Base-by-base conservation (phyloP, 2,329 filamentous ascomycete species). In the Epichloe coenophiala region DNA sequence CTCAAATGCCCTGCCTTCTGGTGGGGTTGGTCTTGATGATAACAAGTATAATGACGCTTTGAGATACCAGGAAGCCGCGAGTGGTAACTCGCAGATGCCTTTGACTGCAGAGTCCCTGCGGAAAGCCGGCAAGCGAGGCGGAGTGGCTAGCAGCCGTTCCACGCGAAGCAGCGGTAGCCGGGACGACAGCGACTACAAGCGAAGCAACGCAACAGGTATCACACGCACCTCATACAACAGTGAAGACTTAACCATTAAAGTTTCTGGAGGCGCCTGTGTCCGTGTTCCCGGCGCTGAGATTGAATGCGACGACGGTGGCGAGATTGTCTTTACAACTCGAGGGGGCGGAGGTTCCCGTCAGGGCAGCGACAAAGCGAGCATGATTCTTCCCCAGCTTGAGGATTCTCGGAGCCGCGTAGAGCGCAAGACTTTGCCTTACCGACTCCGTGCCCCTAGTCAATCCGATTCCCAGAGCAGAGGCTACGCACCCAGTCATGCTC, bases 171-270 rank as follows among this genome's bases (percentile, higher is more conserved):
- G 72, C 55, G 73, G 64, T 21, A 83, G 80, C 60, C 78, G 71
- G 42, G 80, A 83, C 57, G 79, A 83, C 51, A 83, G 79, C 63
- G 80, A 82, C 51, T 81, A 75, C 62, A 74, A 73, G 56, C 75
- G 76, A 55, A 82, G 78, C 49, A 77, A 76, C 33, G 80, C 79
- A 0, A 83, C 80, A 12, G 73, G 77, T 40, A 78, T 80, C 8
- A 83, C 79, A 4, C 69, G 75, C 36, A 77, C 75, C 6, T 68
- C 64, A 4, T 64, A 64, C 3, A 74, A 71, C 51, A 71, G 54
- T 50, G 77, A 82, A 38, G 77, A 81, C 54, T 69, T 81, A 51
- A 83, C 77, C 15, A 81, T 83, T 61, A 77, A 77, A 56, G 70
- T 83, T 45, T 75, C 71, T 23, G 77, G 76, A 11, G 69, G 69